Base-by-base conservation (phyloP, 768 basidiomycete species). In the Rhodocollybia butyracea region DNA sequence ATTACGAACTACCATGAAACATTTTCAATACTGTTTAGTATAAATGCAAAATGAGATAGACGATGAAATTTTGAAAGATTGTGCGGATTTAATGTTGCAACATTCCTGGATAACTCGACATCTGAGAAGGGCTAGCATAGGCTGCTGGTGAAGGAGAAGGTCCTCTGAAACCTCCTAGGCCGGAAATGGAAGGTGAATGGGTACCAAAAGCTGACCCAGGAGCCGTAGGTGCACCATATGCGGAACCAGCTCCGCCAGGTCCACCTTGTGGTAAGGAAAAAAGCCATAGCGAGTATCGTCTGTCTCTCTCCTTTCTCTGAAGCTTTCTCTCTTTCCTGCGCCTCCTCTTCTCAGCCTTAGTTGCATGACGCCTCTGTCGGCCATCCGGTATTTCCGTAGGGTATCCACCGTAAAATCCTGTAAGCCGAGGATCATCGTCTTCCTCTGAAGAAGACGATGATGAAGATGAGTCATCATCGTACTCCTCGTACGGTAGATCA, bases 281-380 rank as follows among this genome's bases (percentile, higher is more conserved):
- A 50, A 91, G 61, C 64, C 84, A 90, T 34, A 91, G 67, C 2
- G 81, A 63, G 64, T 88, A 91, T 53, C 75, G 77, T 68, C 78
- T 85, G 60, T 83, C 84, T 38, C 76, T 77, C 56, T 81, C 81
- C 64, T 76, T 84, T 39, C 78, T 80, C 66, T 79, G 83, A 62
- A 72, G 77, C 63, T 78, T 86, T 77, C 79, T 87, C 65, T 89
- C 86, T 70, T 76, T 84, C 60, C 76, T 76, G 59, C 79, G 80
- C 60, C 78, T 76, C 69, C 75, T 85, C 68, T 78, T 82, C 63
- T 88, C 88, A 2, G 78, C 79, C 58, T 77, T 77, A 10, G 48
- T 34, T 56, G 85, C 81, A 46, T 74, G 77, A 55, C 78, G 78
- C 21, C 78, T 69, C 29, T 81, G 77, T 55, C 79, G 75, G 34